Evolutionary conservation across 1,139 yeast genomes (phyloP).

Genomic region (Torulaspora pretoriensis): DNA sequence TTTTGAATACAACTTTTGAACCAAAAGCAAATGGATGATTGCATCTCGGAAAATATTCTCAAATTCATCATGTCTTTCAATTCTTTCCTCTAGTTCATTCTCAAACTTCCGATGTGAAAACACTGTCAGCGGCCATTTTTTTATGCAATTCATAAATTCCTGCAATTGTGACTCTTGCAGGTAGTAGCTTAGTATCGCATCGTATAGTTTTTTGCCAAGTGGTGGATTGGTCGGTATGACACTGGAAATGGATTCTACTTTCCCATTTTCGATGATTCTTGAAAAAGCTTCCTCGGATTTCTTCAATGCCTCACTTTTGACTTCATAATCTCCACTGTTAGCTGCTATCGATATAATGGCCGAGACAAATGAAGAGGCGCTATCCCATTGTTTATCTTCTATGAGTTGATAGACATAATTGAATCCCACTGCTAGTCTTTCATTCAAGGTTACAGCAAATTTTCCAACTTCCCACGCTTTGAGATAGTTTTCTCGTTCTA

Average conservation of each 20-base stretch:
- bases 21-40: constrained; percentile 55
- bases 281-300: constrained; percentile 70
- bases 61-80: constrained; percentile 26
- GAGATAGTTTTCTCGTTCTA: constrained; percentile 48
- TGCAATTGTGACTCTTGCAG: constrained; percentile 39
- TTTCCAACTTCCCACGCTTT: constrained; percentile 79
- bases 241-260: constrained; percentile 47
- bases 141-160: constrained; percentile 43
- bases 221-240: constrained; percentile 48
- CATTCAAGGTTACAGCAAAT: constrained; percentile 47
- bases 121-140: constrained; percentile 56
- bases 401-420: constrained; percentile 57
- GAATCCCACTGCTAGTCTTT: constrained; percentile 59
- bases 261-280: constrained; percentile 49
- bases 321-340: constrained; percentile 37
- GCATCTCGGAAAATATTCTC: constrained; percentile 42
- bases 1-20: constrained; percentile 52
- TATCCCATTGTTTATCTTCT: constrained; percentile 50
- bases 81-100: constrained; percentile 44
- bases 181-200: constrained; percentile 49
- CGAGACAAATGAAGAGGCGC: constrained; percentile 48
- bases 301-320: constrained; percentile 37
- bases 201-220: constrained; percentile 45
- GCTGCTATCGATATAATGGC: constrained; percentile 23
- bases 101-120: constrained; percentile 50